A percentile compares a stretch with the other conserved stretches of the same genome.
phyloP scores from a whole-genome alignment of 2,329 filamentous ascomycete genomes.

The Colletotrichum caudatum region DNA sequence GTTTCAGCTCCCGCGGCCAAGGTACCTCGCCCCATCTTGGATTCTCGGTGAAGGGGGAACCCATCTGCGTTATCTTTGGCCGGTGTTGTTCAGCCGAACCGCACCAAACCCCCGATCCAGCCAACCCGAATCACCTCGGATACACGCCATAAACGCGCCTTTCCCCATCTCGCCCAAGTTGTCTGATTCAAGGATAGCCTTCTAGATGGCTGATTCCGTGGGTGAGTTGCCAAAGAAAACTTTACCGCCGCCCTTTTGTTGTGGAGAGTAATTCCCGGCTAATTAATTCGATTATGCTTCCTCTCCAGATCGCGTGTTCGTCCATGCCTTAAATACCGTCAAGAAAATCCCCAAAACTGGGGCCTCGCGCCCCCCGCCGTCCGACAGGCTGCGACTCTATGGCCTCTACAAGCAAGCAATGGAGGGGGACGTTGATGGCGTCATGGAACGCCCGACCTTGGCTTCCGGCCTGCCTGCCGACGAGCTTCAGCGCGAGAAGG shows the following conservation, averaged over 20 bases:
- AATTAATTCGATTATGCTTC: slow-evolving; percentile 39
- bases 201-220: slow-evolving; percentile 55
- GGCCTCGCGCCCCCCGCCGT: slow-evolving; percentile 85
- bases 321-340: slow-evolving; percentile 98
- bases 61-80: slow-evolving; percentile 33
- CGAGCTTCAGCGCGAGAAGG: slow-evolving; percentile 69
- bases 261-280: slow-evolving; percentile 44
- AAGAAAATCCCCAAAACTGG: slow-evolving; percentile 97
- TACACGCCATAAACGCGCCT: slow-evolving; percentile 29
- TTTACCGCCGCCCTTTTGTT: slow-evolving; percentile 37
- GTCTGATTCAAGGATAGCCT: slow-evolving; percentile 20
- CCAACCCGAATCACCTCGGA: slow-evolving; percentile 31
- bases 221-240: slow-evolving; percentile 48
- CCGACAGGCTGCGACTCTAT: slow-evolving; percentile 91
- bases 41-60: slow-evolving; percentile 25
- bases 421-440: slow-evolving; percentile 96
- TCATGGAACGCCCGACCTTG: slow-evolving; percentile 83
- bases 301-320: slow-evolving; percentile 89
- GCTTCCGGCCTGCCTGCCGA: slow-evolving; percentile 61
- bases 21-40: slow-evolving; percentile 7
- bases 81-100: slow-evolving; percentile 34
- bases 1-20: slow-evolving; percentile 26
- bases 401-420: slow-evolving; percentile 99
- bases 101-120: slow-evolving; percentile 25
- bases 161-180: slow-evolving; percentile 10